phyloP scores from a whole-genome alignment of 768 basidiomycete species.

The Lactifluus subvellereus region DNA sequence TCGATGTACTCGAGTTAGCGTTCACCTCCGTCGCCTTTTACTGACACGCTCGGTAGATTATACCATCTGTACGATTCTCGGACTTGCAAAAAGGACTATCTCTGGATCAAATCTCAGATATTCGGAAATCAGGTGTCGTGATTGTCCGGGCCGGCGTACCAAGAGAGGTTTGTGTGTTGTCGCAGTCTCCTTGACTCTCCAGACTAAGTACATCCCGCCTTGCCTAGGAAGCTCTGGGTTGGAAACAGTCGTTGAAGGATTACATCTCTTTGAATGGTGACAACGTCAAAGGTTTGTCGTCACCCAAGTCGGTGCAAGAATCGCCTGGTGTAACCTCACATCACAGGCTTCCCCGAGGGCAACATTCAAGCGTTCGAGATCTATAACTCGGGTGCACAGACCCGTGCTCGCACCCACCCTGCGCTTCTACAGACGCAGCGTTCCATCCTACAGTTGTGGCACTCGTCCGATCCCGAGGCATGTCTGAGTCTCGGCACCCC shows the following conservation, averaged over 20 bases:
- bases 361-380: slow-evolving; percentile 71
- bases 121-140: slow-evolving; percentile 50
- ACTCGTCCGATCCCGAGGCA: slow-evolving; percentile 40
- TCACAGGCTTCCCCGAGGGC: slow-evolving; percentile 57
- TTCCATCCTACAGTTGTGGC: slow-evolving; percentile 55
- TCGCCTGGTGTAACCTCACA: not conserved
- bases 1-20: slow-evolving; percentile 35
- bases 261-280: slow-evolving; percentile 47
- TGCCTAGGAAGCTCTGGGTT: slow-evolving; percentile 48
- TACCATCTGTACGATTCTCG: slow-evolving; percentile 45
- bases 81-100: slow-evolving; percentile 46
- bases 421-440: slow-evolving; percentile 51
- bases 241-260: slow-evolving; percentile 50
- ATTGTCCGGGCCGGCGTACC: slow-evolving; percentile 55
- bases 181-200: not conserved
- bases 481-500: slow-evolving; percentile 49
- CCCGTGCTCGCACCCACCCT: slow-evolving; percentile 62
- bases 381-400: slow-evolving; percentile 62
- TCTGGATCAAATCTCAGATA: slow-evolving; percentile 36
- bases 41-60: slow-evolving; percentile 33
- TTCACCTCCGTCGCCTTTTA: not conserved
- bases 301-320: not conserved
- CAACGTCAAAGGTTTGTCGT: slow-evolving; percentile 42
- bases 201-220: not conserved
- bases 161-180: slow-evolving; percentile 37